phyloP scores from a whole-genome alignment of 768 basidiomycete species.

The Pleurotus giganteus region DNA sequence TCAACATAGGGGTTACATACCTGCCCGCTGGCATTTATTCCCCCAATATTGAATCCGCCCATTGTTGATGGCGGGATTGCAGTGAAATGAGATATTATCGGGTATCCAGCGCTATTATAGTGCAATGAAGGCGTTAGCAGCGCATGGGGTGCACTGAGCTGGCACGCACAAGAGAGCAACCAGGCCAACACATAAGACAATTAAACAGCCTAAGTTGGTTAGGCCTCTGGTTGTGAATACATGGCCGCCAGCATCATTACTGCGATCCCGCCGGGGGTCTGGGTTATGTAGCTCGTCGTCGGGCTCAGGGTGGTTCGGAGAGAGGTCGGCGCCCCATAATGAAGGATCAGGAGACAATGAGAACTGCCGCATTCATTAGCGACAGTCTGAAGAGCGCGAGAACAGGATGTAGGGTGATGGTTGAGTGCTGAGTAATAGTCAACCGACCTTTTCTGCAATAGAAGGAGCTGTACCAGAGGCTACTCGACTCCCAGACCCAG shows the following conservation, averaged over 20 bases:
- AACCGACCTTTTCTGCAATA: constrained; percentile 60
- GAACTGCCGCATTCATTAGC: constrained; percentile 46
- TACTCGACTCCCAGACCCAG: constrained; percentile 26
- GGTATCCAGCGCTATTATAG: constrained; percentile 55
- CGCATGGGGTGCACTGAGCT: neutral
- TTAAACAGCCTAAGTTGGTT: constrained; percentile 68
- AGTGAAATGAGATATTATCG: constrained; percentile 57
- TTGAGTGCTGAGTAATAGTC: too few species aligned
- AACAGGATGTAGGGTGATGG: too few species aligned
- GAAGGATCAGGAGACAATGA: constrained; percentile 73
- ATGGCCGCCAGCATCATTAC: constrained; percentile 54
- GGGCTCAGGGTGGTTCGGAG: constrained; percentile 51
- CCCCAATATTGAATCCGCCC: constrained; percentile 73
- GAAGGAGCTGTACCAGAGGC: constrained; percentile 29
- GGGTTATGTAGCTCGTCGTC: constrained; percentile 78
- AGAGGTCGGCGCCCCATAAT: constrained; percentile 69
- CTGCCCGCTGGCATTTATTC: constrained; percentile 76
- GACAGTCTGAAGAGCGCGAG: too few species aligned
- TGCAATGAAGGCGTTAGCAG: neutral
- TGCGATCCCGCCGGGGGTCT: constrained; percentile 61
- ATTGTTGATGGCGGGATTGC: constrained; percentile 39
- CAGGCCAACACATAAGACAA: constrained; percentile 50
- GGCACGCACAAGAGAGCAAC: constrained; percentile 56
- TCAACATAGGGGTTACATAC: constrained; percentile 24
- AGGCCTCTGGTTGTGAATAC: constrained; percentile 70